These are phyloP conservation scores for Aspergillus baeticus DNA, from an alignment of 495 filamentous ascomycete genomes.

Conservation along the genomic window DNA sequence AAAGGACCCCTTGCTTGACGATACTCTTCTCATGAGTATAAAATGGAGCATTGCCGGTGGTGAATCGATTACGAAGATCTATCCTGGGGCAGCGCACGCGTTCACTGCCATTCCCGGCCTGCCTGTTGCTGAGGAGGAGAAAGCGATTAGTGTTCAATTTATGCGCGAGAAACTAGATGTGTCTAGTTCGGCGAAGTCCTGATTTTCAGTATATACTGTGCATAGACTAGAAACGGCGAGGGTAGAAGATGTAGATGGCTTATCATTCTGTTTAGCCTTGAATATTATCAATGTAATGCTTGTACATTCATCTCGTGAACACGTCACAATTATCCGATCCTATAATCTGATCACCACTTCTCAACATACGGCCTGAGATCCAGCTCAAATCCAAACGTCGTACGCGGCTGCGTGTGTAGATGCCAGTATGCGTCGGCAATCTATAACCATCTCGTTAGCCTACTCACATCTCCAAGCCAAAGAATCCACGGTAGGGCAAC, in stretches of 20 bases:
- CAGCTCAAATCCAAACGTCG: slow-evolving; percentile 80
- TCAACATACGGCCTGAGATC: slow-evolving; percentile 80
- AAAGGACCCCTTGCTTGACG: slow-evolving; percentile 54
- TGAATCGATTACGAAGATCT: slow-evolving; percentile 48
- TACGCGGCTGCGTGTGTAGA: slow-evolving; percentile 80
- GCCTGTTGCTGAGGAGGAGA: slow-evolving; percentile 25
- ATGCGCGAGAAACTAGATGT: not conserved
- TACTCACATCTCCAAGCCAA: not conserved
- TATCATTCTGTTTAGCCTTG: too few relatives aligned
- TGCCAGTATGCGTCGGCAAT: slow-evolving; percentile 92
- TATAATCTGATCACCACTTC: slow-evolving; percentile 56
- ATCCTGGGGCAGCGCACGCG: slow-evolving; percentile 52
- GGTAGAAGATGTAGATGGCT: too few relatives aligned
- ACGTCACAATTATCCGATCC: too few relatives aligned
- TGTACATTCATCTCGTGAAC: too few relatives aligned
- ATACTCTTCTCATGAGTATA: slow-evolving; percentile 51
- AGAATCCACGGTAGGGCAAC: too few relatives aligned
- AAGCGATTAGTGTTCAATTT: slow-evolving; percentile 15
- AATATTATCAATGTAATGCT: too few relatives aligned
- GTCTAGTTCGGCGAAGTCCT: too few relatives aligned
- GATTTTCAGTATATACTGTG: too few relatives aligned
- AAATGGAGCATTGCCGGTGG: slow-evolving; percentile 52
- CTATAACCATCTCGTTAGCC: slow-evolving; percentile 42
- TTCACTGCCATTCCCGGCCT: slow-evolving; percentile 36
- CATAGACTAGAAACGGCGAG: too few relatives aligned